Conservation (phyloP, 1,139 yeast genomes). For the Blastobotrys proliferans region DNA sequence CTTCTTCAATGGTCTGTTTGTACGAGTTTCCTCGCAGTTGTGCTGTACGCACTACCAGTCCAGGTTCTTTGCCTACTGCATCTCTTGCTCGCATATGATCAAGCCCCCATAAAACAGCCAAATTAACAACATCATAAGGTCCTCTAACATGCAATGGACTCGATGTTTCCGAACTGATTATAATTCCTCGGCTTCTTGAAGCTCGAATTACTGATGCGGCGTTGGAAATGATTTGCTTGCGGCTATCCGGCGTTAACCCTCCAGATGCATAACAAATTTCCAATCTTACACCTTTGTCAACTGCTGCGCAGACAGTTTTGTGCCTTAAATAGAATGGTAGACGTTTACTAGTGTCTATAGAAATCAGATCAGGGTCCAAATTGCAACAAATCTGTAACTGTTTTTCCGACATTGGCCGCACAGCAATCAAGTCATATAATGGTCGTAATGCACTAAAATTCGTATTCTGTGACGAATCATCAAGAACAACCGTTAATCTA, state of each 20-base stretch:
- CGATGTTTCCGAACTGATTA: slow-evolving; percentile 73
- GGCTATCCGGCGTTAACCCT: slow-evolving; percentile 30
- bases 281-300: slow-evolving; percentile 74
- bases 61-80: slow-evolving; percentile 57
- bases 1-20: slow-evolving; percentile 32
- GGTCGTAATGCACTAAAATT: slow-evolving; percentile 45
- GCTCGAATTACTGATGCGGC: slow-evolving; percentile 77
- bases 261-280: slow-evolving; percentile 63
- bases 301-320: slow-evolving; percentile 78
- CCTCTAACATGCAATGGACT: slow-evolving; percentile 58
- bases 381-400: slow-evolving; percentile 66
- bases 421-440: slow-evolving; percentile 72
- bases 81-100: slow-evolving; percentile 58
- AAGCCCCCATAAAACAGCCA: slow-evolving; percentile 67
- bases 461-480: slow-evolving; percentile 75
- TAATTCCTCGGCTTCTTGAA: slow-evolving; percentile 71
- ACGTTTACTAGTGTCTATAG: slow-evolving; percentile 62
- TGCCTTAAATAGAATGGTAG: slow-evolving; percentile 78
- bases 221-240: slow-evolving; percentile 65
- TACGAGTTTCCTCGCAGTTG: slow-evolving; percentile 62
- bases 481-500: slow-evolving; percentile 68
- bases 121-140: slow-evolving; percentile 61
- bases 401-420: slow-evolving; percentile 75
- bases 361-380: slow-evolving; percentile 73
- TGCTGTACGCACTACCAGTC: slow-evolving; percentile 64